Percentiles rank a stretch among this genome's conserved stretches.
These are phyloP conservation scores for Ganoderma boninense DNA, from an alignment of 1,284 basidiomycete species.

Conservation along the genomic window DNA sequence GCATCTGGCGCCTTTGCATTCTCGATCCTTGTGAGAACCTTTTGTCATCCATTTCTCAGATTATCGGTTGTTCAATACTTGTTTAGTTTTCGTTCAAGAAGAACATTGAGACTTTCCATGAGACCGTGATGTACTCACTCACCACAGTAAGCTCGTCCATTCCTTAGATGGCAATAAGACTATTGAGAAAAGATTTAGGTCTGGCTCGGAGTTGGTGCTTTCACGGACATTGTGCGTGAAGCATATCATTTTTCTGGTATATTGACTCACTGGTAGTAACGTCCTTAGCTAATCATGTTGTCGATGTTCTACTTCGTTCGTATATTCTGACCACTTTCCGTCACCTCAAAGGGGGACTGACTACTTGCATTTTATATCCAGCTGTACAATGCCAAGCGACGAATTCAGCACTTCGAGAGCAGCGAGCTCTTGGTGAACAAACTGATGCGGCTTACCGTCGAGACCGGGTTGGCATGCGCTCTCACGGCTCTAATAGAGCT, in stretches of 20 bases:
- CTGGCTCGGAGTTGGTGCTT: neutral
- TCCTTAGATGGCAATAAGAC: neutral
- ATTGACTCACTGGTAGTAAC: neutral
- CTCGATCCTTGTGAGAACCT: too few relatives aligned
- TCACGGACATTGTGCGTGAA: neutral
- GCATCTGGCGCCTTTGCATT: too few relatives aligned
- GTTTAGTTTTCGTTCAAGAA: too few relatives aligned
- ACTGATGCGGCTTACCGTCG: neutral
- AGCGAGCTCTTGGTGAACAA: neutral
- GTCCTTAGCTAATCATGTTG: neutral
- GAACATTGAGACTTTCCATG: too few relatives aligned
- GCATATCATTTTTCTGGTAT: neutral
- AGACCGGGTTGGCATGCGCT: neutral
- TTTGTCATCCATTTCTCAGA: too few relatives aligned
- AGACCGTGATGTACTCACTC: too few relatives aligned
- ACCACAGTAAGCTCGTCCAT: too few relatives aligned
- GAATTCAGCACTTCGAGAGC: neutral
- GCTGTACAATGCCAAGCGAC: neutral
- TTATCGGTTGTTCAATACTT: too few relatives aligned
- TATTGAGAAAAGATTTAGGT: neutral
- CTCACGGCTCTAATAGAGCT: neutral
- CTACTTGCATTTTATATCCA: neutral
- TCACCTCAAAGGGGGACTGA: neutral
- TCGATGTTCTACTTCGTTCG: neutral
- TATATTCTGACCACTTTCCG: neutral